These are phyloP conservation scores for Coniella lustricola DNA, from an alignment of 2,329 filamentous ascomycete genomes.

Conservation along the genomic window DNA sequence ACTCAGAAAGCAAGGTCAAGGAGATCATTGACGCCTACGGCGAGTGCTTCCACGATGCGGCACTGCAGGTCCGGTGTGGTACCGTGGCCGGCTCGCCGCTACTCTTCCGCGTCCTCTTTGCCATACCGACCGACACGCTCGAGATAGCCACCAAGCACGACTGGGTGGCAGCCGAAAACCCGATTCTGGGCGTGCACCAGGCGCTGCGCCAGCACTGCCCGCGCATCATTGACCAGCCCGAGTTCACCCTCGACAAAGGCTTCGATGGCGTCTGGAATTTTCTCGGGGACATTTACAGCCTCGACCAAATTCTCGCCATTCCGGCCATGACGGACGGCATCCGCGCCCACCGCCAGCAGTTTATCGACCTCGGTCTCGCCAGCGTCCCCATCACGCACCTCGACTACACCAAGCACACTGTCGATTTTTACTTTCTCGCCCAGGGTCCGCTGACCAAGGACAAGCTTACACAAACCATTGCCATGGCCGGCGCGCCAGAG, in stretches of 20 bases:
- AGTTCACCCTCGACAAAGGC: conserved; percentile 8
- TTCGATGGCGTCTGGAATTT: conserved; percentile 11
- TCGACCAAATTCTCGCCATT: conserved; percentile 5
- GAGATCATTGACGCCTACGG: conserved; percentile 10
- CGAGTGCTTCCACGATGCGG: conserved; percentile 12
- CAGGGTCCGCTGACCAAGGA: conserved; percentile 12
- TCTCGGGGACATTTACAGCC: background rate
- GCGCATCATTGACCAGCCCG: conserved; percentile 12
- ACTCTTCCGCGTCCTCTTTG: conserved; percentile 10
- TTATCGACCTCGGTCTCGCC: conserved; percentile 4
- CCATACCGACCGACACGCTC: conserved; percentile 10
- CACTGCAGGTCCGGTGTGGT: conserved; percentile 10
- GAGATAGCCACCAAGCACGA: conserved; percentile 8
- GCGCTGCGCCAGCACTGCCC: background rate
- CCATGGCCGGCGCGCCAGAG: conserved; percentile 9
- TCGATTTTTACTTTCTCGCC: conserved; percentile 10
- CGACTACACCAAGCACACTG: background rate
- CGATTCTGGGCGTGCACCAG: conserved; percentile 2
- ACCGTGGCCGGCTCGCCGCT: background rate
- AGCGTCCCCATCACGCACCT: conserved; percentile 7
- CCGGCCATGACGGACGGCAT: conserved; percentile 11
- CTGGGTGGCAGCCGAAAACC: conserved; percentile 9
- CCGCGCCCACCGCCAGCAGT: conserved; percentile 5
- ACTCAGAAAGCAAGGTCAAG: conserved; percentile 1
- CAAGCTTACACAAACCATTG: conserved; percentile 3